Conservation (phyloP, 2,329 filamentous ascomycete species). For the Aspergillus eucalypticola region DNA sequence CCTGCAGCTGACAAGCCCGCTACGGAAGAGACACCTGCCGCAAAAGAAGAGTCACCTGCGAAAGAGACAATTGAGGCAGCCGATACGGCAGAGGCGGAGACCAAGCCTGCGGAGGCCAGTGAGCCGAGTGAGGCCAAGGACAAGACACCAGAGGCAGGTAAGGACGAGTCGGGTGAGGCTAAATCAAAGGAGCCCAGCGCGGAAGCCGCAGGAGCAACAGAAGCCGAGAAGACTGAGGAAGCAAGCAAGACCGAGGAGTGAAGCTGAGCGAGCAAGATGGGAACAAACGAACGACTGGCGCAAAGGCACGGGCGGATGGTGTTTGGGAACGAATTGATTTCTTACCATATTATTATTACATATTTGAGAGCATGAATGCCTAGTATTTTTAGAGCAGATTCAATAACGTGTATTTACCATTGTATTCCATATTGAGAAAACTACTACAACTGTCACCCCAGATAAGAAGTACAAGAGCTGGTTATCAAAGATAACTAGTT, state of each 20-base stretch:
- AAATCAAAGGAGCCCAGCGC: conserved; percentile 16
- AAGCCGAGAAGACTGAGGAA: conserved; percentile 32
- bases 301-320: conserved; percentile 39
- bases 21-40: conserved; percentile 21
- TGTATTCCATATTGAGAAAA: not conserved
- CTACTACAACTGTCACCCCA: too few relatives aligned
- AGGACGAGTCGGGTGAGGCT: conserved; percentile 16
- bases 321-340: conserved; percentile 28
- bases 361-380: conserved; percentile 5
- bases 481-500: not conserved
- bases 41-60: conserved; percentile 22
- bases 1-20: conserved; percentile 22
- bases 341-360: conserved; percentile 15
- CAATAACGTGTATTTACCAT: conserved; percentile 3
- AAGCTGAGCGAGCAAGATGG: conserved; percentile 14
- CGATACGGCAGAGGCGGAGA: conserved; percentile 22
- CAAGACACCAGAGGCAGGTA: conserved; percentile 16
- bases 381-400: too few relatives aligned
- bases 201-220: conserved; percentile 24
- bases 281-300: conserved; percentile 31
- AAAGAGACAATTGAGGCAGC: conserved; percentile 17
- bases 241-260: conserved; percentile 34
- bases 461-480: too few relatives aligned
- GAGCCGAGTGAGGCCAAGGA: conserved; percentile 17
- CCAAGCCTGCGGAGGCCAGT: conserved; percentile 14